Base-by-base conservation (phyloP, 116 monocot species). In the Trichopus zeylanicus region DNA sequence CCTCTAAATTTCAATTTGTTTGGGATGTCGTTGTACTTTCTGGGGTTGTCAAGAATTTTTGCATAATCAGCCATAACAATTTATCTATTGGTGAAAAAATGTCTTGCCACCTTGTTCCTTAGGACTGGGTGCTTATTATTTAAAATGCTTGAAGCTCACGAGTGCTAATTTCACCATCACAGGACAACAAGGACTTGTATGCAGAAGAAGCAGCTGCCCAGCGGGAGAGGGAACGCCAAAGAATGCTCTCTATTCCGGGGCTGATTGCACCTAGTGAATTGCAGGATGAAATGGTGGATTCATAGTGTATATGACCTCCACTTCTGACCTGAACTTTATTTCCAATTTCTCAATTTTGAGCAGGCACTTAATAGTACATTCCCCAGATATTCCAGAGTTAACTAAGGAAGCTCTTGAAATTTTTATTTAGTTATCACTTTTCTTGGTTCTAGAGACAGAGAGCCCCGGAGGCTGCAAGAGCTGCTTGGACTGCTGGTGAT, bases 101-200 rank as follows among this genome's bases (percentile, higher is more conserved):
- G n/a, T n/a, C n/a, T n/a, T n/a, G n/a, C n/a, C n/a, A n/a, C n/a
- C n/a, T n/a, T n/a, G n/a, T n/a, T n/a, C n/a, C n/a, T n/a, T n/a
- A n/a, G n/a, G n/a, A n/a, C n/a, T n/a, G n/a, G n/a, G n/a, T n/a
- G n/a, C n/a, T n/a, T n/a, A n/a, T n/a, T n/a, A n/a, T n/a, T n/a
- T n/a, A n/a, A n/a, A n/a, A n/a, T n/a, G n/a, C n/a, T n/a, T n/a
- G n/a, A n/a, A n/a, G n/a, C n/a, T n/a, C n/a, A n/a, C n/a, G n/a
- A n/a, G n/a, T n/a, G n/a, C n/a, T n/a, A n/a, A 42, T 42, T 13
- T 15, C 42, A 27, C 26, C 30, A 24, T 73, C 3, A 52, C 70
- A 98, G 98, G 98, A 98, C 66, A 98, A 98, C 58, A 98, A 91
- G 49, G 98, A 98, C 64, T 69, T 98, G 10, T 98, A 91, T 63